Conservation (phyloP, 164 flowering plant genomes). For the Malania oleifera region DNA sequence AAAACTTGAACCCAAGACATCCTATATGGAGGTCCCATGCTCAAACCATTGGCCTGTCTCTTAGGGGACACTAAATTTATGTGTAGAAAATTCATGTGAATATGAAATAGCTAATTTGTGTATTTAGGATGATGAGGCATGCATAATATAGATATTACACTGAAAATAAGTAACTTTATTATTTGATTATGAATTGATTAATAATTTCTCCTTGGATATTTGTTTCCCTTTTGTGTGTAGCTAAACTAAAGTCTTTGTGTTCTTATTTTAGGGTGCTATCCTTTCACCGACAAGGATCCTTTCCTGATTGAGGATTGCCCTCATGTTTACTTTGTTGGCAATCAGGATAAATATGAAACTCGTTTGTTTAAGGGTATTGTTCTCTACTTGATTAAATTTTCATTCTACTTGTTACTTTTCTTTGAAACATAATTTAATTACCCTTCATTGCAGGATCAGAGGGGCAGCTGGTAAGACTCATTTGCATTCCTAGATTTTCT, state of each 20-base stretch:
- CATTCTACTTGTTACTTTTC: background rate
- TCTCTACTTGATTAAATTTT: background rate
- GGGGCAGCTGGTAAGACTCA: slow-evolving; percentile 82
- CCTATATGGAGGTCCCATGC: too few species aligned
- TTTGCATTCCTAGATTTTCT: slow-evolving; percentile 77
- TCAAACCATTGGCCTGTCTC: too few species aligned
- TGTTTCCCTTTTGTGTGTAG: background rate
- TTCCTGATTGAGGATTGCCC: slow-evolving; percentile 87
- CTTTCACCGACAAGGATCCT: slow-evolving; percentile 90
- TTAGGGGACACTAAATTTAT: too few species aligned
- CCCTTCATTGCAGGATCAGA: slow-evolving; percentile 59
- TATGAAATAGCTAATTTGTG: too few species aligned
- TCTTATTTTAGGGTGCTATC: slow-evolving; percentile 73
- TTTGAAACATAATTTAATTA: background rate
- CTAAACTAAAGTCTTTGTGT: slow-evolving; percentile 1
- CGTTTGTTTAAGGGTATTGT: slow-evolving; percentile 57
- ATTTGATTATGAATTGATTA: background rate
- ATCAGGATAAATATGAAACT: slow-evolving; percentile 66
- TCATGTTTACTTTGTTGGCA: slow-evolving; percentile 92
- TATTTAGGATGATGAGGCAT: background rate
- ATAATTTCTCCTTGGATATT: background rate
- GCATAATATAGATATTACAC: too few species aligned
- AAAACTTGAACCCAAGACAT: too few species aligned
- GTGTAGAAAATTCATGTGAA: too few species aligned
- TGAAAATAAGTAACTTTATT: too few species aligned